phyloP scores from a whole-genome alignment of 129 eudicot species.

The Artemisia annua region DNA sequence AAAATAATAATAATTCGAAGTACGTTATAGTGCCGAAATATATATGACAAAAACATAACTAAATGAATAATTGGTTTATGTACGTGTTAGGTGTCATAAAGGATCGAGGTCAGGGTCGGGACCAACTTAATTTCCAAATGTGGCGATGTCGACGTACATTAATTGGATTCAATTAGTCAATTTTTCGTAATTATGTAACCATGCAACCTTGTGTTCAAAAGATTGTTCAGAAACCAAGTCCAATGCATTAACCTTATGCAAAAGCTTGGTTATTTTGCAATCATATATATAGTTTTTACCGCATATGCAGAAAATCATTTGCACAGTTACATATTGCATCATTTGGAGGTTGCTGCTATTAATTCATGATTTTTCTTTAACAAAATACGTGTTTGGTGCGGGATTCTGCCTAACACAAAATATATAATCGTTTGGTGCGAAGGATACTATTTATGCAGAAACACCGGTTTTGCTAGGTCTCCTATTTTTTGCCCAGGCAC shows the following conservation, averaged over 20 bases:
- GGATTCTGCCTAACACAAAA: no score
- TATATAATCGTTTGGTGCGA: no score
- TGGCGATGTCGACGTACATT: constrained; percentile 1
- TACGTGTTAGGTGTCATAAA: constrained; percentile 20
- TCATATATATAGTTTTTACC: no score
- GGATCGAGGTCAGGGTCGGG: constrained; percentile 11
- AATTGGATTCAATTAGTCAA: constrained; percentile 14
- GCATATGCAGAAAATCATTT: no score
- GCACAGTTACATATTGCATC: no score
- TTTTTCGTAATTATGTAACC: not conserved
- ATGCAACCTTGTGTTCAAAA: not conserved
- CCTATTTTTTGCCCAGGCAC: no score
- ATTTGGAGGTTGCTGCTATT: no score
- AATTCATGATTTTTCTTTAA: no score
- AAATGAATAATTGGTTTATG: constrained; percentile 15
- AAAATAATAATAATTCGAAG: not conserved
- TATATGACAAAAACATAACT: constrained; percentile 8
- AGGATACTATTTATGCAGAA: no score
- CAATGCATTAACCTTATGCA: not conserved
- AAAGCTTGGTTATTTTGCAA: no score
- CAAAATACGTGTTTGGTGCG: no score
- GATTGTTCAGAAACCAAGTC: not conserved
- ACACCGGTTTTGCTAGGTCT: no score
- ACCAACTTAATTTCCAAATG: constrained; percentile 2
- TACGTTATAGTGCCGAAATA: constrained; percentile 1